Conservation (phyloP, 1,139 yeast species). For the Blastobotrys proliferans region DNA sequence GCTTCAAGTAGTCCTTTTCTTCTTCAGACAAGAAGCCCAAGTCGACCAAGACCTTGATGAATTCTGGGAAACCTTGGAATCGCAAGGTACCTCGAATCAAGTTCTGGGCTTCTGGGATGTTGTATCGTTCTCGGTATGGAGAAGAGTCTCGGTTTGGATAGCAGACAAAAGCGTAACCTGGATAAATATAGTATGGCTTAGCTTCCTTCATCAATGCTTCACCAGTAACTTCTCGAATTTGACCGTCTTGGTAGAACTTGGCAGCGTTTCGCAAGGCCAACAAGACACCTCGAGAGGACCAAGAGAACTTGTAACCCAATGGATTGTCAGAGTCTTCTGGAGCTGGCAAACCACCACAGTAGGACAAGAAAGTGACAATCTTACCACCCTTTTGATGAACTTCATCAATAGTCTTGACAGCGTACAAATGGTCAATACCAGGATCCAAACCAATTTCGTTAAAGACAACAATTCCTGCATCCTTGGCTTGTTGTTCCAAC, state of each 20-base stretch:
- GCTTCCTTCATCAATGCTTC: slow-evolving; percentile 96
- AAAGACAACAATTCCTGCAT: slow-evolving; percentile 48
- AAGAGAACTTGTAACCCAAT: slow-evolving; percentile 95
- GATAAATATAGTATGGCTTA: slow-evolving; percentile 90
- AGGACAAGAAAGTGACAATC: slow-evolving; percentile 86
- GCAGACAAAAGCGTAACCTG: slow-evolving; percentile 91
- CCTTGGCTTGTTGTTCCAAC: slow-evolving; percentile 42
- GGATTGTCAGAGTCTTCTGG: slow-evolving; percentile 98
- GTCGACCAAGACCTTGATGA: slow-evolving; percentile 91
- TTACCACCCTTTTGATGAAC: slow-evolving; percentile 90
- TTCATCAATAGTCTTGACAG: slow-evolving; percentile 96
- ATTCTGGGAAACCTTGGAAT: slow-evolving; percentile 98
- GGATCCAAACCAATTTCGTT: slow-evolving; percentile 73
- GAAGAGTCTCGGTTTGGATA: slow-evolving; percentile 99
- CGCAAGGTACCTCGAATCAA: slow-evolving; percentile 95
- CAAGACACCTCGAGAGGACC: slow-evolving; percentile 98
- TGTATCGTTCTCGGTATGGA: slow-evolving; percentile 82
- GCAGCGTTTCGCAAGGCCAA: slow-evolving; percentile 94
- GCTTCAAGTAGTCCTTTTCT: slow-evolving; percentile 52
- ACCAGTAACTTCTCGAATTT: slow-evolving; percentile 72
- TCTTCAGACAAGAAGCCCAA: slow-evolving; percentile 86
- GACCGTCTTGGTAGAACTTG: slow-evolving; percentile 80
- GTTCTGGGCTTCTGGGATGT: slow-evolving; percentile 96
- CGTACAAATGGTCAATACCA: slow-evolving; percentile 96
- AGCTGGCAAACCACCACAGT: slow-evolving; percentile 98